Conservation (phyloP, 371 early-diverging fungal genomes). For the Apophysomyces trapeziformis region DNA sequence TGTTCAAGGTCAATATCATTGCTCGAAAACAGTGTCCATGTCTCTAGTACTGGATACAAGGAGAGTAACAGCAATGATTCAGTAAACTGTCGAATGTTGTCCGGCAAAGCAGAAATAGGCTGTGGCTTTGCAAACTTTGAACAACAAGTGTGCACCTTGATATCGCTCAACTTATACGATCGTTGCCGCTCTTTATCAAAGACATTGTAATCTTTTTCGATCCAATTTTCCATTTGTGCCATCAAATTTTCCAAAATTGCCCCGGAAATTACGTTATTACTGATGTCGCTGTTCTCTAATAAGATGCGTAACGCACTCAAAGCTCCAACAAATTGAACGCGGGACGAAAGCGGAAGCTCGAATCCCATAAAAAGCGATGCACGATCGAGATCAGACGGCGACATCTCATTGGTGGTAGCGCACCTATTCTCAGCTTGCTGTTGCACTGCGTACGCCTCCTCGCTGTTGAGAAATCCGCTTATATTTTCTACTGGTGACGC, state of each 20-base stretch:
- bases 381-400: constrained; percentile 17
- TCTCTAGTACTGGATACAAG: constrained; percentile 35
- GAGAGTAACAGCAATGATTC: constrained; percentile 30
- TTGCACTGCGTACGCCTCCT: not conserved
- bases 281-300: constrained; percentile 42
- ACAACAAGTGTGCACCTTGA: not conserved
- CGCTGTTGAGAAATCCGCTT: not conserved
- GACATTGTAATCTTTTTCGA: constrained; percentile 10
- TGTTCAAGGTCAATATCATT: constrained; percentile 17
- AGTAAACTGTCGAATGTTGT: constrained; percentile 26
- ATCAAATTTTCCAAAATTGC: constrained; percentile 22
- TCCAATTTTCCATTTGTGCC: constrained; percentile 21
- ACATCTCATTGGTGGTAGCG: not conserved
- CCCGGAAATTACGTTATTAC: constrained; percentile 27
- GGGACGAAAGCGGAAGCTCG: constrained; percentile 24
- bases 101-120: constrained; percentile 20
- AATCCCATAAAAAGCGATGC: constrained; percentile 25
- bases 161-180: constrained; percentile 10
- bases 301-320: constrained; percentile 44
- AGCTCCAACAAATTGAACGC: constrained; percentile 35
- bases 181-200: constrained; percentile 11
- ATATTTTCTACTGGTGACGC: not conserved
- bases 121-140: not conserved
- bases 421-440: not conserved
- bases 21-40: constrained; percentile 28